A percentile compares a stretch with the other conserved stretches of the same genome.
These are phyloP conservation scores for Pelomyxa schiedti DNA, from an alignment of 78 protist genomes.

Conservation along the genomic window DNA sequence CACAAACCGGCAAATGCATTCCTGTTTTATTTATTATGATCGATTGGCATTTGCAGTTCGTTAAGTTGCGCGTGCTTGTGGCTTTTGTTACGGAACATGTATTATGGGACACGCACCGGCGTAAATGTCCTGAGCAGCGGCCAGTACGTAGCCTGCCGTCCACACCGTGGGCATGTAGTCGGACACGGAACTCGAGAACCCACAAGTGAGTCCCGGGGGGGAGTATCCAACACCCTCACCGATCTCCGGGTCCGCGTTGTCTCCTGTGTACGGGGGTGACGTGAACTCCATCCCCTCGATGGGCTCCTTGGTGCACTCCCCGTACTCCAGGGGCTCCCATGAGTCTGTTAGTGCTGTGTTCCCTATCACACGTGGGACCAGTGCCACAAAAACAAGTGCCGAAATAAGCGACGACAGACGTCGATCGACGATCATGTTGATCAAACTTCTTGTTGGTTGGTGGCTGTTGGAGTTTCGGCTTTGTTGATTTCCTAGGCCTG, in stretches of 20 bases:
- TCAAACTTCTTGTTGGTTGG: too few relatives aligned
- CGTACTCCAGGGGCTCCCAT: neutral
- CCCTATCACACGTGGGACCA: neutral
- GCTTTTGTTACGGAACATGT: neutral
- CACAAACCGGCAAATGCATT: neutral
- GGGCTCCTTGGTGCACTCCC: neutral
- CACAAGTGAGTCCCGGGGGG: neutral
- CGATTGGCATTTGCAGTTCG: neutral
- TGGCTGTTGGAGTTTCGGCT: too few relatives aligned
- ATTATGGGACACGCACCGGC: neutral
- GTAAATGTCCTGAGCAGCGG: neutral
- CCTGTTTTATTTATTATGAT: neutral
- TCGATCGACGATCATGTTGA: too few relatives aligned
- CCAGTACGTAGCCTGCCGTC: neutral
- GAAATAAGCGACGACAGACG: too few relatives aligned
- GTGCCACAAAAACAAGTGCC: too few relatives aligned
- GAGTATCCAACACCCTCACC: slow-evolving; percentile 2
- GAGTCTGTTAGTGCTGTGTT: neutral
- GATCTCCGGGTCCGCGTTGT: slow-evolving; percentile 5
- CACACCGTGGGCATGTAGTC: neutral
- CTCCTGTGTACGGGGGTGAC: neutral
- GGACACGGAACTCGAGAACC: neutral
- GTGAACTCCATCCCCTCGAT: neutral
- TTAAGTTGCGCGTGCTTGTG: neutral
- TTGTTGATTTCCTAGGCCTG: too few relatives aligned